Evolutionary conservation across 75 land plant species (phyloP).

Genomic region (Selaginella moellendorffii): DNA sequence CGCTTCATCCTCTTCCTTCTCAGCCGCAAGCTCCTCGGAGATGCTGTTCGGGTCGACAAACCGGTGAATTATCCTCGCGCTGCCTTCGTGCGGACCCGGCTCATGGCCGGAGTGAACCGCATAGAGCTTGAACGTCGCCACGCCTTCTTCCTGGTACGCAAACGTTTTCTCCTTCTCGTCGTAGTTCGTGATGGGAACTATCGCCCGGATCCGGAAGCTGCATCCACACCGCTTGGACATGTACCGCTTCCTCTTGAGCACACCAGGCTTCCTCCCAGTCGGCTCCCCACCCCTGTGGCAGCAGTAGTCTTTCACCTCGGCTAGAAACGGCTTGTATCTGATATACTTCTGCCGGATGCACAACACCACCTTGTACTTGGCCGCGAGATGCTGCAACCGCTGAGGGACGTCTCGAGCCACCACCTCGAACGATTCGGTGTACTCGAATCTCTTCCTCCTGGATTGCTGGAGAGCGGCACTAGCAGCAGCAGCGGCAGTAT

Average conservation of each 20-base stretch:
- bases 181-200: constrained; percentile 2
- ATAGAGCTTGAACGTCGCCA: constrained; percentile 4
- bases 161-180: constrained; percentile 9
- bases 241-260: constrained; percentile 2
- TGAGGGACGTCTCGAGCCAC: constrained; percentile 6
- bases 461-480: neutral
- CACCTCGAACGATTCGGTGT: constrained; percentile 7
- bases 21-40: neutral
- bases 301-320: constrained; percentile 9
- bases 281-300: constrained; percentile 10
- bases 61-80: constrained; percentile 1
- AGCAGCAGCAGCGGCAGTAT: neutral
- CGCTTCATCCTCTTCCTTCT: neutral
- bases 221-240: constrained; percentile 6
- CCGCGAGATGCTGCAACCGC: constrained; percentile 1
- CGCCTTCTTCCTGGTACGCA: constrained; percentile 5
- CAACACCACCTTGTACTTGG: constrained; percentile 7
- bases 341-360: constrained; percentile 8
- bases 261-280: constrained; percentile 7
- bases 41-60: neutral
- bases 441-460: neutral
- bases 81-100: constrained; percentile 5
- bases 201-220: constrained; percentile 6
- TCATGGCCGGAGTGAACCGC: constrained; percentile 8
- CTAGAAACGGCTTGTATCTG: constrained; percentile 6